These are phyloP conservation scores for Jatropha podagrica DNA, from an alignment of 441 rosid species.

Conservation along the genomic window DNA sequence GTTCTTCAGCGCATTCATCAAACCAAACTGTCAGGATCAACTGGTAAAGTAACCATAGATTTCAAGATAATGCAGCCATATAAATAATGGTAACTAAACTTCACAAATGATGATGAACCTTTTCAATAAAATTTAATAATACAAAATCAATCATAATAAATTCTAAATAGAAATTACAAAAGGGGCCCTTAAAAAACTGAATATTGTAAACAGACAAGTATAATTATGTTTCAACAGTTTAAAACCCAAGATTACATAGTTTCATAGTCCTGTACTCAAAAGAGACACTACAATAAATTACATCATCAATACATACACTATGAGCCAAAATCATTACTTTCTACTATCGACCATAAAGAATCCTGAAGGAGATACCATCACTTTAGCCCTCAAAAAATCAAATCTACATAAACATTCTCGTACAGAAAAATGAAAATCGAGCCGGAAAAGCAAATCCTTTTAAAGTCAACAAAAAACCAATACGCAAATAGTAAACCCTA, in stretches of 20 bases:
- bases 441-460: slow-evolving; percentile 4
- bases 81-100: not conserved
- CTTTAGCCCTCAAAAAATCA: not conserved
- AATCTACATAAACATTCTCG: not conserved
- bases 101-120: not conserved
- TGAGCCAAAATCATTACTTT: slow-evolving; percentile 19
- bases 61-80: slow-evolving; percentile 11
- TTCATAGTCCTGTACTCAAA: not conserved
- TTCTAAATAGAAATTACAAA: not conserved
- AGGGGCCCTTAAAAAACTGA: not conserved
- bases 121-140: not conserved
- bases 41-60: not conserved
- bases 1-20: slow-evolving; percentile 15
- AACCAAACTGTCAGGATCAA: slow-evolving; percentile 14
- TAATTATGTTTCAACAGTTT: slow-evolving; percentile 9
- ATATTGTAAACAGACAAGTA: slow-evolving; percentile 8
- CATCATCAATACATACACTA: slow-evolving; percentile 7
- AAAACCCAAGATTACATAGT: not conserved
- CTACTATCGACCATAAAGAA: not conserved
- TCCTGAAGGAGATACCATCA: slow-evolving; percentile 12
- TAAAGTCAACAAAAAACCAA: slow-evolving; percentile 3
- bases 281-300: slow-evolving; percentile 2
- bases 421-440: slow-evolving; percentile 1
- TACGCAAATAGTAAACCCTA: not conserved
- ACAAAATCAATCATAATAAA: not conserved